phyloP scores from a whole-genome alignment of 225 moss, liverwort and hornwort species.

The Thuidium tamariscinum region DNA sequence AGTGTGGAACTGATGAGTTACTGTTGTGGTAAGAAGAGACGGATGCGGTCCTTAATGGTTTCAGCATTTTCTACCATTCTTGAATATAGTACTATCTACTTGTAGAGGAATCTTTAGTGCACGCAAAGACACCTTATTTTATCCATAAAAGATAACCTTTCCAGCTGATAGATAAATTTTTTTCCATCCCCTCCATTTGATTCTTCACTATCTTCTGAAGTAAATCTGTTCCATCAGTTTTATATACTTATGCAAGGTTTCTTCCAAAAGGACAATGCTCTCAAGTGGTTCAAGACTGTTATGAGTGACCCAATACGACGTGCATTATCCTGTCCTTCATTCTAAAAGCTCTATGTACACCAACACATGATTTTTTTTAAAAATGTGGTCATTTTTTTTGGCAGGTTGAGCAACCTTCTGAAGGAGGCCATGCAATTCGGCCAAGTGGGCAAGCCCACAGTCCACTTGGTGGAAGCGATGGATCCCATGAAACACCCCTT shows the following conservation, averaged over 20 bases:
- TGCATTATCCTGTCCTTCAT: not conserved
- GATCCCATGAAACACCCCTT: constrained; percentile 1
- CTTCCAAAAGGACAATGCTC: not conserved
- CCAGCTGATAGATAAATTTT: not conserved
- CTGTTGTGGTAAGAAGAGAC: not conserved
- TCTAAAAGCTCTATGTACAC: not conserved
- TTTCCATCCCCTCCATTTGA: not conserved
- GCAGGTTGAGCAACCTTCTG: constrained; percentile 17
- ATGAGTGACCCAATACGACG: not conserved
- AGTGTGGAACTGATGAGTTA: not conserved
- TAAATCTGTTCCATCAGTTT: not conserved
- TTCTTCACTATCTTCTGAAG: not conserved
- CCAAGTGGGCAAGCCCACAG: constrained; percentile 22
- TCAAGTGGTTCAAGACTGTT: not conserved
- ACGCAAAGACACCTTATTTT: not conserved
- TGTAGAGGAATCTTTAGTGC: not conserved
- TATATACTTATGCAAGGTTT: not conserved
- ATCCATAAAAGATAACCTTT: not conserved
- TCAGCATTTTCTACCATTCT: not conserved
- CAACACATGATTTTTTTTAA: no score
- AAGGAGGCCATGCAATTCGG: constrained; percentile 30
- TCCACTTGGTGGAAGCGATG: constrained; percentile 30
- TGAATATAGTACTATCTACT: not conserved
- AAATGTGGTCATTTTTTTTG: no score
- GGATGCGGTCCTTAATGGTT: not conserved